Conservation (phyloP, 306 rosid genomes). For the Trichosanthes truncata region DNA sequence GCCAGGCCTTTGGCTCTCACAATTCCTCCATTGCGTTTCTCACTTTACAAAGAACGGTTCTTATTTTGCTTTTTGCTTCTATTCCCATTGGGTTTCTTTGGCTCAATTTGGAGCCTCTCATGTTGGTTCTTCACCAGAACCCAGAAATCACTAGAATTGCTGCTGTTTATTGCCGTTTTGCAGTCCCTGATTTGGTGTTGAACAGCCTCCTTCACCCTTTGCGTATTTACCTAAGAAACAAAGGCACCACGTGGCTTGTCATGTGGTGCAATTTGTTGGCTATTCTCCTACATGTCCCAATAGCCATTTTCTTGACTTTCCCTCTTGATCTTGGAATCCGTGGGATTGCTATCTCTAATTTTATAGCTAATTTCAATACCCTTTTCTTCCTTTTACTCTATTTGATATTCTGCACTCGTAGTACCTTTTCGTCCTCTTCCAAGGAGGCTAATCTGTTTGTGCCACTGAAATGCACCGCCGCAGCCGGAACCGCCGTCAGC, state of each 20-base stretch:
- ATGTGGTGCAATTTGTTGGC: constrained; percentile 56
- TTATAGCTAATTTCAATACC: constrained; percentile 46
- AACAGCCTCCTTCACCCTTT: constrained; percentile 65
- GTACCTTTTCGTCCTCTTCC: background rate
- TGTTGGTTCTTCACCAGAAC: constrained; percentile 52
- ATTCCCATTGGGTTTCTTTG: constrained; percentile 55
- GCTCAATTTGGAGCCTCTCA: constrained; percentile 58
- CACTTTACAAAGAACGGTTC: constrained; percentile 43
- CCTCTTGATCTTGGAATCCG: constrained; percentile 50
- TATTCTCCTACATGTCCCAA: constrained; percentile 46
- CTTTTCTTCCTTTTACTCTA: constrained; percentile 47
- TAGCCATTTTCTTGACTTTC: constrained; percentile 50
- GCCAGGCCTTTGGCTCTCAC: constrained; percentile 30
- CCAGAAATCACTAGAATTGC: constrained; percentile 52
- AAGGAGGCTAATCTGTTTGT: background rate
- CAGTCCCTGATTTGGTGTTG: constrained; percentile 72
- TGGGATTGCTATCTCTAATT: constrained; percentile 65
- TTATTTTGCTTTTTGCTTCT: constrained; percentile 44
- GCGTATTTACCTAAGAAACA: constrained; percentile 55
- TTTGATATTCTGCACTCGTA: constrained; percentile 19
- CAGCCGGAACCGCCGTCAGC: background rate
- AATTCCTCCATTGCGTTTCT: constrained; percentile 37
- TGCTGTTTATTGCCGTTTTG: constrained; percentile 47
- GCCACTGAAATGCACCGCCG: constrained; percentile 13
- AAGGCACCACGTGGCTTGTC: constrained; percentile 66